Evolutionary conservation across 371 early-diverging fungal species (phyloP).

Genomic region (Choanephora cucurbitarum): DNA sequence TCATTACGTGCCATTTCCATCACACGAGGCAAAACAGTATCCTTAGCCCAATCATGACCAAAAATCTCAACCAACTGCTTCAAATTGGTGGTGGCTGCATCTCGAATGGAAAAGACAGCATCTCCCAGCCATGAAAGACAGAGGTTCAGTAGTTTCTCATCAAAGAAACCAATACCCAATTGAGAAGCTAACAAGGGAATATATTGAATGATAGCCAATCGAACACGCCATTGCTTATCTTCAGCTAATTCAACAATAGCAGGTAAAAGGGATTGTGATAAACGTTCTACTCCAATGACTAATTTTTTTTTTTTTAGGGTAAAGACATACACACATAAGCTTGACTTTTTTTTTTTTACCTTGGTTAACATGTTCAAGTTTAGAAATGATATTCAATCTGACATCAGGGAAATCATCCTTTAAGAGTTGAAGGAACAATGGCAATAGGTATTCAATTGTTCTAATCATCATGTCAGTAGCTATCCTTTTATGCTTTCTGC

Average conservation of each 20-base stretch:
- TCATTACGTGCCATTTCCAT: conserved; percentile 82
- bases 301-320: not conserved
- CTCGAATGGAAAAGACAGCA: conserved; percentile 95
- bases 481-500: not conserved
- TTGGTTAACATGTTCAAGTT: conserved; percentile 91
- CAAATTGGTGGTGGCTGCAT: conserved; percentile 94
- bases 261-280: conserved; percentile 95
- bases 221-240: conserved; percentile 99
- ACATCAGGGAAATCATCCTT: conserved; percentile 98
- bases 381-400: conserved; percentile 96
- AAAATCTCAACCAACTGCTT: conserved; percentile 93
- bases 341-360: conserved; percentile 40
- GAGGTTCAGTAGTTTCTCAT: conserved; percentile 90
- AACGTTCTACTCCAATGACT: conserved; percentile 96
- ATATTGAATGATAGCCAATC: conserved; percentile 97
- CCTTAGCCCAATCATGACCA: conserved; percentile 96
- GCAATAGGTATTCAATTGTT: conserved; percentile 93
- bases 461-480: conserved; percentile 26
- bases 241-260: conserved; percentile 98
- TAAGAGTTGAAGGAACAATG: conserved; percentile 91
- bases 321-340: too few relatives aligned
- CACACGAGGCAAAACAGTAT: conserved; percentile 91
- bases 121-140: conserved; percentile 99
- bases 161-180: conserved; percentile 94
- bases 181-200: conserved; percentile 96